Percentiles rank a stretch among this genome's conserved stretches.
These are phyloP conservation scores for Cercospora sp. DNA, from an alignment of 2,329 filamentous ascomycete species.

Conservation along the genomic window DNA sequence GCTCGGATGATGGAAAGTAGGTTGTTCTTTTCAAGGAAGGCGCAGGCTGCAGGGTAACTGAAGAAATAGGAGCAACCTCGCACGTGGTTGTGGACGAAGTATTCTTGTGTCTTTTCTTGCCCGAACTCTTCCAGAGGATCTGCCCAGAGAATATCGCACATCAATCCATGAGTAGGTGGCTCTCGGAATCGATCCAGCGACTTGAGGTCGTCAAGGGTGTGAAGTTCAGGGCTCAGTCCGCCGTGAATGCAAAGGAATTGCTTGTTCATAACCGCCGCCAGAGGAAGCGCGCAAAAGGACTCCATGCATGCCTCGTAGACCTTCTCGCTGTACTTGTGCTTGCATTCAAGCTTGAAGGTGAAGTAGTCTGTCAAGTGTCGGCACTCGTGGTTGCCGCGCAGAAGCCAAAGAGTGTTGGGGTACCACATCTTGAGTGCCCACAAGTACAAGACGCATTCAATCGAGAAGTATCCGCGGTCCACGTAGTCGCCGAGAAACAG, in stretches of 20 bases:
- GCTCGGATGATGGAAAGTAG: conserved; percentile 94
- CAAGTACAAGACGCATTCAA: conserved; percentile 96
- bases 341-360: conserved; percentile 99
- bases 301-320: conserved; percentile 99
- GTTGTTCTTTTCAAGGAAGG: conserved; percentile 98
- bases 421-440: conserved; percentile 99
- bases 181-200: conserved; percentile 98
- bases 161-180: conserved; percentile 92
- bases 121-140: conserved; percentile 98
- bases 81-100: conserved; percentile 97
- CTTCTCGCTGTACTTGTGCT: conserved; percentile 97
- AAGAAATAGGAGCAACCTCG: conserved; percentile 99
- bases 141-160: conserved; percentile 99
- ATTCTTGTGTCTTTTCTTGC: conserved; percentile 97
- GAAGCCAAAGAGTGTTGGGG: conserved; percentile 92
- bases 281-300: conserved; percentile 88
- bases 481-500: conserved; percentile 98
- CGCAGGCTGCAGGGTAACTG: conserved; percentile 94
- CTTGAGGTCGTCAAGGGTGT: conserved; percentile 92
- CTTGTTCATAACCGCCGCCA: conserved; percentile 99
- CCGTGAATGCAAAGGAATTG: conserved; percentile 99
- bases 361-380: conserved; percentile 99
- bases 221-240: conserved; percentile 90
- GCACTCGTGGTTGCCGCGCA: conserved; percentile 98
- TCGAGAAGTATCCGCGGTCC: conserved; percentile 97